A percentile compares a stretch with the other conserved stretches of the same genome.
Conservation (phyloP, 1,284 basidiomycete species). For the Termitomyces sp. region DNA sequence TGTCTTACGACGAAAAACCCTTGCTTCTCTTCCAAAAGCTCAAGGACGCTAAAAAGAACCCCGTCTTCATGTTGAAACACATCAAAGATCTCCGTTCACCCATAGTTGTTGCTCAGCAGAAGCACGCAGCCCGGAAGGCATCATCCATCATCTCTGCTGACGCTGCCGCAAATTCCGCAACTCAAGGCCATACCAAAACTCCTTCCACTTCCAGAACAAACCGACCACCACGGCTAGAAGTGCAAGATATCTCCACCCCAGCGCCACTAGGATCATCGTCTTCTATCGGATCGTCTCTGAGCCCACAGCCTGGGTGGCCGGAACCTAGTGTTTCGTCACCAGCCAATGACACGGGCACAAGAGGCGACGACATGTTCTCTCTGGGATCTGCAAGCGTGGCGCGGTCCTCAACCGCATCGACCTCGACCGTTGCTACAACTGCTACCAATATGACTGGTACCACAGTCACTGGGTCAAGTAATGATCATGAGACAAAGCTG, state of each 20-base stretch:
- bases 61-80: conserved; percentile 98
- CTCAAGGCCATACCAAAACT: conserved; percentile 36
- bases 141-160: conserved; percentile 43
- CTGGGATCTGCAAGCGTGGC: conserved; percentile 24
- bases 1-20: conserved; percentile 98
- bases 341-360: conserved; percentile 32
- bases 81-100: conserved; percentile 98
- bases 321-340: conserved; percentile 61
- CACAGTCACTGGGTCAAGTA: conserved; percentile 14
- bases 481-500: conserved; percentile 16
- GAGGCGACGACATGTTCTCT: conserved; percentile 33
- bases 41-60: conserved; percentile 95
- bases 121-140: conserved; percentile 81
- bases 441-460: conserved; percentile 25
- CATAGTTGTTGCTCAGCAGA: conserved; percentile 91
- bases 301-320: conserved; percentile 69
- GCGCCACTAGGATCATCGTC: conserved; percentile 37
- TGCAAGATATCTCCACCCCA: conserved; percentile 45
- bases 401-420: conserved; percentile 18
- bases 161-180: conserved; percentile 30
- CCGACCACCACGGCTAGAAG: conserved; percentile 63
- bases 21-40: conserved; percentile 94
- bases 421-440: conserved; percentile 15
- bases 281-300: conserved; percentile 45
- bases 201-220: conserved; percentile 33